A percentile compares a stretch with the other conserved stretches of the same genome.
These are phyloP conservation scores for Stephania yunnanensis DNA, from an alignment of 164 flowering plant species.

Conservation along the genomic window DNA sequence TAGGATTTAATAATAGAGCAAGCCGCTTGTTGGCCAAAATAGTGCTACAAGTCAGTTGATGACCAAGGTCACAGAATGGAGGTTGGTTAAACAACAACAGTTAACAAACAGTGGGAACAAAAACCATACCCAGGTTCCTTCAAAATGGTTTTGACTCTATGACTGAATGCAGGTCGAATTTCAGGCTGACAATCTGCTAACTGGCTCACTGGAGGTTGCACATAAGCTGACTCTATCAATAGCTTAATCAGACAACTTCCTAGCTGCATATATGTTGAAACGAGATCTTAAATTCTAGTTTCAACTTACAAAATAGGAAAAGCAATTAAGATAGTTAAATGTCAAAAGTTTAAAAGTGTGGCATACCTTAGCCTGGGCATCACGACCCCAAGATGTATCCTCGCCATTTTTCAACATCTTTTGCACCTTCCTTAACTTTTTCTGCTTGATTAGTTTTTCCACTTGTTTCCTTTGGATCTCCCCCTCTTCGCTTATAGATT, in stretches of 20 bases:
- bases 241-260: slow-evolving; percentile 81
- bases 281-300: slow-evolving; percentile 12
- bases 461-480: slow-evolving; percentile 52
- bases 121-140: slow-evolving; percentile 49
- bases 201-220: slow-evolving; percentile 65
- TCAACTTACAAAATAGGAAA: background rate
- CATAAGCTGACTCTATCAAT: slow-evolving; percentile 71
- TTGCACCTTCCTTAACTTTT: slow-evolving; percentile 48
- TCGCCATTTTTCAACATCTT: slow-evolving; percentile 57
- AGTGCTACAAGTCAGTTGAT: background rate
- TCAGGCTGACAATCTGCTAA: slow-evolving; percentile 67
- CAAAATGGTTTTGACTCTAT: slow-evolving; percentile 40
- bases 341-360: background rate
- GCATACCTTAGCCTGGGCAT: slow-evolving; percentile 80
- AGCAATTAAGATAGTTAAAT: background rate
- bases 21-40: background rate
- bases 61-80: background rate
- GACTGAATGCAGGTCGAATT: slow-evolving; percentile 87
- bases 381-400: slow-evolving; percentile 58
- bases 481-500: slow-evolving; percentile 38
- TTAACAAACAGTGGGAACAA: background rate
- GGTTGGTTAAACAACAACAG: background rate
- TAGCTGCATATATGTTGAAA: slow-evolving; percentile 48
- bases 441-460: slow-evolving; percentile 51
- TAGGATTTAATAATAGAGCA: background rate